phyloP scores from a whole-genome alignment of 2,329 filamentous ascomycete genomes.

The Xylariales sp. region DNA sequence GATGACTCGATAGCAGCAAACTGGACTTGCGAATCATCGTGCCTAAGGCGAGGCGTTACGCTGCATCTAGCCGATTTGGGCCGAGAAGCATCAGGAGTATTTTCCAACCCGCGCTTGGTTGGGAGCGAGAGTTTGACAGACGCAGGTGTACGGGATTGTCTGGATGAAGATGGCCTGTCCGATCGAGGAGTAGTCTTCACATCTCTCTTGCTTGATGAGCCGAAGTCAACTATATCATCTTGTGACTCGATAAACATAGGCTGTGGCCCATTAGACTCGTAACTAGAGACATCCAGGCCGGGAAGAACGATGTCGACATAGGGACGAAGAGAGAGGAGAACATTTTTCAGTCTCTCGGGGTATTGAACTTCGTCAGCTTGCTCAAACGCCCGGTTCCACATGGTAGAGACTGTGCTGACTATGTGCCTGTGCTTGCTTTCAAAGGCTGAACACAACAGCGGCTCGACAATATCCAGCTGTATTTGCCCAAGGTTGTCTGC shows the following conservation, averaged over 20 bases:
- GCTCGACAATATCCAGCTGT: constrained; percentile 50
- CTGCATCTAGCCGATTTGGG: constrained; percentile 29
- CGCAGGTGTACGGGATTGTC: constrained; percentile 27
- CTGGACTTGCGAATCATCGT: constrained; percentile 78
- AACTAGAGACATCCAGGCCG: constrained; percentile 34
- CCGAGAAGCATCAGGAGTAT: constrained; percentile 20
- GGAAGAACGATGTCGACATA: constrained; percentile 44
- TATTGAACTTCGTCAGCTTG: constrained; percentile 56
- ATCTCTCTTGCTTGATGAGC: constrained; percentile 19
- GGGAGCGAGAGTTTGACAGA: constrained; percentile 28
- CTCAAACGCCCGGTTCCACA: constrained; percentile 70
- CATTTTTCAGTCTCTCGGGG: constrained; percentile 57
- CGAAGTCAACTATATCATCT: constrained; percentile 35
- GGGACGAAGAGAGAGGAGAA: constrained; percentile 56
- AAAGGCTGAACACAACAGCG: constrained; percentile 51
- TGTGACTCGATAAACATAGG: constrained; percentile 42
- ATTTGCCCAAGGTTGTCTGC: constrained; percentile 32
- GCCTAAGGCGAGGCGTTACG: constrained; percentile 55
- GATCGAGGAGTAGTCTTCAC: constrained; percentile 12
- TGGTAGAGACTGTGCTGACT: constrained; percentile 44
- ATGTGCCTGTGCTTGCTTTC: constrained; percentile 51
- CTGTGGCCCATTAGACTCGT: constrained; percentile 34
- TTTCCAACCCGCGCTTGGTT: constrained; percentile 18
- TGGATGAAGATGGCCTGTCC: constrained; percentile 18
- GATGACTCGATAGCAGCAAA: constrained; percentile 67